These are phyloP conservation scores for Psidium guajava DNA, from an alignment of 345 rosid species.

Conservation along the genomic window DNA sequence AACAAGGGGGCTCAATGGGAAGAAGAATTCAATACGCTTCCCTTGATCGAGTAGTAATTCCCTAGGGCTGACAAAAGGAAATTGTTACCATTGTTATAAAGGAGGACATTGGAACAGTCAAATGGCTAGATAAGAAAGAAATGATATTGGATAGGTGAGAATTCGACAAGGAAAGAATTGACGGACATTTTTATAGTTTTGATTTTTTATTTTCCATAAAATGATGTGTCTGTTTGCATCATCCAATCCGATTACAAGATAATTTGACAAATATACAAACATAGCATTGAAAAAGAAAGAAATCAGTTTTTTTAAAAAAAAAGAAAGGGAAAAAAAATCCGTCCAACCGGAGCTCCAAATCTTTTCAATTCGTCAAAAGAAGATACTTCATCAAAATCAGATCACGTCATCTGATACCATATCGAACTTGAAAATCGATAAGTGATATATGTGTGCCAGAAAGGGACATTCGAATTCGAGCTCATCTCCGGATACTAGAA, in stretches of 20 bases:
- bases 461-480: not conserved
- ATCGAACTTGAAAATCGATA: no score
- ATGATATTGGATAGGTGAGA: no score
- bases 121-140: no score
- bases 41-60: no score
- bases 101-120: no score
- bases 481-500: not conserved
- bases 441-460: rapidly evolving
- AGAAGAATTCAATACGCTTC: no score
- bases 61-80: no score
- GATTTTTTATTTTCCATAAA: not conserved
- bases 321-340: not conserved
- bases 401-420: not conserved
- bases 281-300: not conserved
- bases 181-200: no score
- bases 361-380: not conserved
- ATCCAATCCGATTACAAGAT: not conserved
- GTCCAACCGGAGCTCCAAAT: not conserved
- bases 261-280: not conserved
- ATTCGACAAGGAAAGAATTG: no score
- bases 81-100: no score
- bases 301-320: not conserved
- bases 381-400: not conserved
- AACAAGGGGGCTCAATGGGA: no score
- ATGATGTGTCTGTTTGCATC: not conserved